Evolutionary conservation across 1,284 basidiomycete species (phyloP).

Genomic region (Melampsora americana): DNA sequence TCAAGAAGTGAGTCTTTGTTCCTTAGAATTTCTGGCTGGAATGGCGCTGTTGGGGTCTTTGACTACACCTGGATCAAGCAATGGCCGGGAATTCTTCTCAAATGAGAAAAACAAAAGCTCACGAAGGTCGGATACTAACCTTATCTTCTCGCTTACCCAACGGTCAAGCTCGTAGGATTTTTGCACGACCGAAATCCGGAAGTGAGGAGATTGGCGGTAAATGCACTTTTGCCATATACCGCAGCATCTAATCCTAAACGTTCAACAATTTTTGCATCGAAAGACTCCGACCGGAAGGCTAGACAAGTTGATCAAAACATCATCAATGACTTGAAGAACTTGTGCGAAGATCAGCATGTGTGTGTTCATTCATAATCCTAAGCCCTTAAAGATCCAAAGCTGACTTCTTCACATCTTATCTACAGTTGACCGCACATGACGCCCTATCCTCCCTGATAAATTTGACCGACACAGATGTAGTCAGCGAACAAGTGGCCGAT

Average conservation of each 20-base stretch:
- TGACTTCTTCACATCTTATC: not conserved
- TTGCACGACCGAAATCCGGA: slow-evolving; percentile 80
- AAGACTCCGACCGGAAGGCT: slow-evolving; percentile 54
- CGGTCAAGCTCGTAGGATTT: slow-evolving; percentile 71
- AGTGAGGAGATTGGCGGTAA: slow-evolving; percentile 78
- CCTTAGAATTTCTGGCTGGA: too few species aligned
- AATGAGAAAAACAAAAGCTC: too few species aligned
- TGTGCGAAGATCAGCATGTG: slow-evolving; percentile 67
- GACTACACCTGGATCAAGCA: too few species aligned
- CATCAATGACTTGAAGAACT: slow-evolving; percentile 56
- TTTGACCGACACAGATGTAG: slow-evolving; percentile 76
- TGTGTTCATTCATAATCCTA: slow-evolving; percentile 69
- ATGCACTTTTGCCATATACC: slow-evolving; percentile 77
- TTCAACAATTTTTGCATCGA: slow-evolving; percentile 66
- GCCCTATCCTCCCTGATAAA: slow-evolving; percentile 92
- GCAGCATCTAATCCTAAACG: slow-evolving; percentile 68
- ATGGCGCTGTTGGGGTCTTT: too few species aligned
- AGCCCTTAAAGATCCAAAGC: slow-evolving; percentile 48
- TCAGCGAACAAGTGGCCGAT: slow-evolving; percentile 70
- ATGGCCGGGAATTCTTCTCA: too few species aligned
- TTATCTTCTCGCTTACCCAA: not conserved
- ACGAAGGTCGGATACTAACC: slow-evolving; percentile 8
- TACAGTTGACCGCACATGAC: slow-evolving; percentile 85
- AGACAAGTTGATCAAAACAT: slow-evolving; percentile 47
- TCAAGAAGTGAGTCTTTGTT: too few species aligned